Conservation (phyloP, 768 basidiomycete genomes). For the Clitopilus passeckerianus region DNA sequence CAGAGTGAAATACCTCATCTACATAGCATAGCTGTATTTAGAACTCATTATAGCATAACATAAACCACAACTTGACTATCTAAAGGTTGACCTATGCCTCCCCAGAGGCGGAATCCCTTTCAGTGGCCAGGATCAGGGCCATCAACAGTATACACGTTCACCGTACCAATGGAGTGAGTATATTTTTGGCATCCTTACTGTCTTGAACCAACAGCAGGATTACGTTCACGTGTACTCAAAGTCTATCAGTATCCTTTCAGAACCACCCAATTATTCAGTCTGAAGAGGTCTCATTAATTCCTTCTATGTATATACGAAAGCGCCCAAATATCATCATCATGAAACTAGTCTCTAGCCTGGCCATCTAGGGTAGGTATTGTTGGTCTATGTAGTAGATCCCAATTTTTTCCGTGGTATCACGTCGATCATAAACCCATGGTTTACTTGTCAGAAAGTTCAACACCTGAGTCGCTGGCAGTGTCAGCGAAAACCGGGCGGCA, state of each 20-base stretch:
- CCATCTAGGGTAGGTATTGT: constrained; percentile 5
- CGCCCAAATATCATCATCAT: neutral
- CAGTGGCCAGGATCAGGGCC: neutral
- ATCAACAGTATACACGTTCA: neutral
- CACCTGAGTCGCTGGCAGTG: constrained; percentile 48
- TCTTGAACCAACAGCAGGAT: too few species aligned
- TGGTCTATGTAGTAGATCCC: neutral
- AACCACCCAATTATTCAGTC: neutral
- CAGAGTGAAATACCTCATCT: too few species aligned
- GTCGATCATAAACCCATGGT: neutral
- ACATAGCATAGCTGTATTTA: too few species aligned
- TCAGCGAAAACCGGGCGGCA: constrained; percentile 64
- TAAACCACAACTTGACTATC: too few species aligned
- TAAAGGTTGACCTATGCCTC: too few species aligned
- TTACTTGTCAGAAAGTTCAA: constrained; percentile 44
- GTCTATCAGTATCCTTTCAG: neutral
- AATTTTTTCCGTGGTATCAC: neutral
- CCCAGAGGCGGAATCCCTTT: too few species aligned
- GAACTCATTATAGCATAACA: too few species aligned
- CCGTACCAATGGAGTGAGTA: too few species aligned
- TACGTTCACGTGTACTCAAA: too few species aligned
- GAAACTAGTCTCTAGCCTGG: neutral
- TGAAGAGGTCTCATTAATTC: neutral
- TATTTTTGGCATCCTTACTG: too few species aligned
- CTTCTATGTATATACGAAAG: neutral